These are phyloP conservation scores for Schoenoplectus tabernaemontani DNA, from an alignment of 202 grass and related monocot genomes.

Conservation along the genomic window DNA sequence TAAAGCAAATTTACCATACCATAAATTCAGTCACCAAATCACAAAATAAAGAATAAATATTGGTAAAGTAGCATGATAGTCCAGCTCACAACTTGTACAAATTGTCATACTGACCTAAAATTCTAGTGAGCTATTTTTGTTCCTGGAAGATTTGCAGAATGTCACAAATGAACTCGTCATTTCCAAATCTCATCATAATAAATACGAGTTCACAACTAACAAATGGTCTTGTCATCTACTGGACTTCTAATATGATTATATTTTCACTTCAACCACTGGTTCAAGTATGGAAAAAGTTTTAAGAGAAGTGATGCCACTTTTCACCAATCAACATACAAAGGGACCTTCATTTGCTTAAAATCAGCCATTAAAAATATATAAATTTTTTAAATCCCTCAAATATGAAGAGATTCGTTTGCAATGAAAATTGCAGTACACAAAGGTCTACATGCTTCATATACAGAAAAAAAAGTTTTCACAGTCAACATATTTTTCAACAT, in stretches of 20 bases:
- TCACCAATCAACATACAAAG: background rate
- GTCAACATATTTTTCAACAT: background rate
- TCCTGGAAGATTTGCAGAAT: no score
- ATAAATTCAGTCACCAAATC: background rate
- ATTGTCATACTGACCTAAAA: background rate
- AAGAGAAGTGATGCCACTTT: background rate
- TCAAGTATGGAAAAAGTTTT: background rate
- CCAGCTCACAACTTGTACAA: constrained; percentile 2
- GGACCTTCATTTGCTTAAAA: background rate
- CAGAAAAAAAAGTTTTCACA: background rate
- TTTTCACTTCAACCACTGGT: background rate
- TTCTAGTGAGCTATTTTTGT: no score
- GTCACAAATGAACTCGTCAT: no score
- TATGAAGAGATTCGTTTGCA: background rate
- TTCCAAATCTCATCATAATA: no score
- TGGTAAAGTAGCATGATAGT: background rate
- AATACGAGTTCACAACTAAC: background rate
- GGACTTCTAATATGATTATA: background rate
- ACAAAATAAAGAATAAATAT: constrained; percentile 1
- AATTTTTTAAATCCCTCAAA: background rate
- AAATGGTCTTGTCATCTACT: background rate
- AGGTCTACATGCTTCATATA: background rate
- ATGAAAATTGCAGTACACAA: background rate
- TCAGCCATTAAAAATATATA: background rate
- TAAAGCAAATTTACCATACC: constrained; percentile 1